Conservation (phyloP, 495 filamentous ascomycete genomes). For the Aspergillus sclerotiicarbonarius region DNA sequence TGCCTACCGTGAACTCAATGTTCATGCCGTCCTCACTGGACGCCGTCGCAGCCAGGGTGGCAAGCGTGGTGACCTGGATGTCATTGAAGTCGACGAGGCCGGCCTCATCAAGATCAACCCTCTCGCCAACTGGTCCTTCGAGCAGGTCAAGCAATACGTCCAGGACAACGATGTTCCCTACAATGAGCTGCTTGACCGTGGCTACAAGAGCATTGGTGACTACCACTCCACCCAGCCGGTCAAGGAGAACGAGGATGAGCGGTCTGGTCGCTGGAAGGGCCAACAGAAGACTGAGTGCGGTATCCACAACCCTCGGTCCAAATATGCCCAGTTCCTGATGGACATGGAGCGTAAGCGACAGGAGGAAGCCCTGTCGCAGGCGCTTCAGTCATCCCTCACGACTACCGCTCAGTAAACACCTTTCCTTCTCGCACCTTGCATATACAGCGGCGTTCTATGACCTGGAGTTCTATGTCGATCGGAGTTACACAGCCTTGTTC, state of each 20-base stretch:
- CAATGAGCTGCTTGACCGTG: constrained; percentile 83
- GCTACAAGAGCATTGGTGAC: constrained; percentile 97
- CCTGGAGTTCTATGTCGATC: constrained; percentile 17
- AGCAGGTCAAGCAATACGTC: constrained; percentile 85
- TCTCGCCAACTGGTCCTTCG: constrained; percentile 93
- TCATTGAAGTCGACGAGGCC: constrained; percentile 89
- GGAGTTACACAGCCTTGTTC: constrained; percentile 20
- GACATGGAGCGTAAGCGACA: constrained; percentile 71
- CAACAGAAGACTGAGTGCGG: constrained; percentile 94
- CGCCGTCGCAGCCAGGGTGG: constrained; percentile 90
- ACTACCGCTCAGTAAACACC: constrained; percentile 30
- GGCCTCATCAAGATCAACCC: constrained; percentile 98
- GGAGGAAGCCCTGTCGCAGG: constrained; percentile 55
- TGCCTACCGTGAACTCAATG: constrained; percentile 82
- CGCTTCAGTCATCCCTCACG: constrained; percentile 37
- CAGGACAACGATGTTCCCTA: constrained; percentile 85
- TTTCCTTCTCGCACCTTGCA: constrained; percentile 17
- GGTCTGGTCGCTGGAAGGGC: constrained; percentile 96
- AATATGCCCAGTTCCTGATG: constrained; percentile 80
- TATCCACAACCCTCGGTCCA: constrained; percentile 93
- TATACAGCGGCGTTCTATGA: constrained; percentile 21
- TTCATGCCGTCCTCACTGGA: constrained; percentile 92
- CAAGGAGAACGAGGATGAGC: constrained; percentile 87
- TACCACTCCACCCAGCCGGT: constrained; percentile 96
- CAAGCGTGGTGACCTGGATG: constrained; percentile 80